These are phyloP conservation scores for Cicer yamashitae DNA, from an alignment of 306 rosid genomes.

Conservation along the genomic window DNA sequence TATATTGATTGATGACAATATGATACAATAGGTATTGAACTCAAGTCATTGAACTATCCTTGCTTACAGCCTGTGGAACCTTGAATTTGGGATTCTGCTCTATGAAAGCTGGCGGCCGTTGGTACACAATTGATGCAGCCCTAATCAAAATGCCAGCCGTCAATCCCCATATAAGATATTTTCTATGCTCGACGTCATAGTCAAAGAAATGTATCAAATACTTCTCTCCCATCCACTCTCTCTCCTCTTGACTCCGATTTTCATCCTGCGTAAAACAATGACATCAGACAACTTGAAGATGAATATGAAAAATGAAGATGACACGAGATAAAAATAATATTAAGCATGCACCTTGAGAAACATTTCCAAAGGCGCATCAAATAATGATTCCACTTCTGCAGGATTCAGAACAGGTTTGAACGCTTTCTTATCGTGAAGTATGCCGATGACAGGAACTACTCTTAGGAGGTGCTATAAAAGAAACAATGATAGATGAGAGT, in stretches of 20 bases:
- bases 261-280: slow-evolving; percentile 72
- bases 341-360: slow-evolving; percentile 73
- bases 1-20: slow-evolving; percentile 15
- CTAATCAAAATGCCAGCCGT: slow-evolving; percentile 94
- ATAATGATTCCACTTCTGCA: slow-evolving; percentile 83
- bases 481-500: slow-evolving; percentile 38
- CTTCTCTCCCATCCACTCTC: slow-evolving; percentile 93
- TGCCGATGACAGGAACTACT: slow-evolving; percentile 91
- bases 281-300: slow-evolving; percentile 18
- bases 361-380: slow-evolving; percentile 95
- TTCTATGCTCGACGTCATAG: slow-evolving; percentile 59
- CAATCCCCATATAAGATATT: slow-evolving; percentile 87
- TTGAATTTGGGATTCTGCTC: slow-evolving; percentile 87
- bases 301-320: slow-evolving; percentile 9
- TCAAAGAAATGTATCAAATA: slow-evolving; percentile 82
- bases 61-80: slow-evolving; percentile 57
- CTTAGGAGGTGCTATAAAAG: slow-evolving; percentile 77
- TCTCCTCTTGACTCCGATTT: slow-evolving; percentile 73
- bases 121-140: slow-evolving; percentile 84
- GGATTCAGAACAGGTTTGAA: slow-evolving; percentile 79
- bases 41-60: slow-evolving; percentile 59
- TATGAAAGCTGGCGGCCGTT: slow-evolving; percentile 75
- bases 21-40: slow-evolving; percentile 33
- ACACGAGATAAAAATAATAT: slow-evolving; percentile 7
- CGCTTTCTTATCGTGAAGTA: slow-evolving; percentile 74